Evolutionary conservation across 495 filamentous ascomycete species (phyloP), one percentile per base, ranked within the genome.

Genomic region (Glarea lozoyensis): DNA sequence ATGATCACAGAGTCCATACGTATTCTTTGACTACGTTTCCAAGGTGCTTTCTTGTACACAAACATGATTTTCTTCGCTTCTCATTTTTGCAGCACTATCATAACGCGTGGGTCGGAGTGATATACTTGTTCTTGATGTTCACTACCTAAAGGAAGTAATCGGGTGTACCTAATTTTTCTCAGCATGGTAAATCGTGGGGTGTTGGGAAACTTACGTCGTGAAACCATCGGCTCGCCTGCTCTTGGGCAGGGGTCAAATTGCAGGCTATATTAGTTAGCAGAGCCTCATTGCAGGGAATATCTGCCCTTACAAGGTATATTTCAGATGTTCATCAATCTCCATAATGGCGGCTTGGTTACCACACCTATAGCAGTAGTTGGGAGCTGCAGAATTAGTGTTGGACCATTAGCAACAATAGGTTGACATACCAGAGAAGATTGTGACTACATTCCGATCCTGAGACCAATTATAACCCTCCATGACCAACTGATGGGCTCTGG

Each of bases 391-490:
- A 10, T 25, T 6, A 10, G 35, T 10, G 27, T 10, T 21, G 4
- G 16, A 20, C 35, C 17, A 9, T 21, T 9, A 20, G 11, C 7
- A 5, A 37, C n/a, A 19, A 7, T 4, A 21, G 10, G 19, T 6
- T 3, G 16, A 19, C 35, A 9, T 37, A 86, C 92, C 92, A 96
- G 37, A 98, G 89, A 1, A 37, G 11, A 37, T 37, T 19, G 92
- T 98, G 3, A 98, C 92, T 43, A 98, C 94, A 15, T 76, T 84
- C 10, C 73, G 77, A 51, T 97, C 90, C 52, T 96, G 96, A 88
- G 96, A 96, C 67, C 96, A 90, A 62, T 97, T 97, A 63, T 94
- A 97, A 6, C 92, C 92, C 61, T 98, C 92, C 92, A 97, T 98
- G 27, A 98, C 92, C 19, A 98, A 78, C 62, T 98, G 92, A 58